Base-by-base conservation (phyloP, 345 rosid species). In the Acer saccharum region DNA sequence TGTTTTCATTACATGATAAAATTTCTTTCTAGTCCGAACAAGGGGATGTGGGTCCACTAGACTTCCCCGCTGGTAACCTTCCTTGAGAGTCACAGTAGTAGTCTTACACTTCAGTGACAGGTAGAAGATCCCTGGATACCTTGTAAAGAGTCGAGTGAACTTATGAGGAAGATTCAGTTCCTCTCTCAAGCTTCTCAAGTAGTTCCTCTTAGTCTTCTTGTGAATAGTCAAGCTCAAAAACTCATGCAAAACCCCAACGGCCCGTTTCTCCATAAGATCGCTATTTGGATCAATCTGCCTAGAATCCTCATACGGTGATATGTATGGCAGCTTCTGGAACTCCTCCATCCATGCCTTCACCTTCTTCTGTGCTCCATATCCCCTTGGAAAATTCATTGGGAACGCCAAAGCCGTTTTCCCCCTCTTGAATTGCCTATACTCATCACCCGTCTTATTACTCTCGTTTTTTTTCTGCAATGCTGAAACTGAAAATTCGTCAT, bases 281-380 rank as follows among this genome's bases (percentile, higher is more conserved):
- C 97, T 96, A 6, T 85, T 82, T 0, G 94, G 93, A 52, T 96
- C 98, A 12, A 96, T 88, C 62, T 83, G 85, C 78, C 90, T 81
- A 1, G 93, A 76, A 72, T 94, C 97, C 72, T 94, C 99, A 21
- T 96, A 96, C 0, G 98, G 98, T 13, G 99, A 96, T 70, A 96
- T 85, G 81, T 94, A 96, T 0, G 99, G 98, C 73, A 96, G 87
- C 79, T 92, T 96, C 75, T 94, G 97, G 84, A 94, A 96, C 86
- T 94, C 97, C 20, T 94, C 98, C 99, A 96, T 94, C 98, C 99
- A 96, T 21, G 89, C 94, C 58, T 79, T 87, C 17, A 96, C 99
- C 87, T 92, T 96, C 85, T 86, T 96, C 81, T 96, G 99, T 44
- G 83, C 93, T 71, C 98, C 99, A 74, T 96, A 92, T n/a, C 95